phyloP scores from a whole-genome alignment of 352 stramenopile species.

The Globisporangium lucens region DNA sequence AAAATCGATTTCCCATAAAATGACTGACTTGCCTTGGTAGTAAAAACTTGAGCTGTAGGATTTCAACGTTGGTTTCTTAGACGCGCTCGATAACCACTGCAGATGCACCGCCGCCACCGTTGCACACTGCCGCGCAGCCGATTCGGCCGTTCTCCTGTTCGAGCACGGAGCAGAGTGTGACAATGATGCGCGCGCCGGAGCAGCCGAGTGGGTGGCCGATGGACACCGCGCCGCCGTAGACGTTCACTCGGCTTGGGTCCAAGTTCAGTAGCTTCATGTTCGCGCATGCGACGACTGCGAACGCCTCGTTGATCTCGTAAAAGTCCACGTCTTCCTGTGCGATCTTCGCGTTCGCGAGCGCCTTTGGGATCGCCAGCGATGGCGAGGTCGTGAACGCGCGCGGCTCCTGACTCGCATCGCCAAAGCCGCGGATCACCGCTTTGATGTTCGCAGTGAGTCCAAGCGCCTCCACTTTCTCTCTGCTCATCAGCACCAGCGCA shows the following conservation, averaged over 20 bases:
- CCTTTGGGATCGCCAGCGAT: slow-evolving; percentile 89
- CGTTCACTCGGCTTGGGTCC: slow-evolving; percentile 89
- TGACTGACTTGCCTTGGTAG: neutral
- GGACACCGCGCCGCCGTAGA: slow-evolving; percentile 86
- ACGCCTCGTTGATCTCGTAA: slow-evolving; percentile 98
- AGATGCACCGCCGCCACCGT: slow-evolving; percentile 94
- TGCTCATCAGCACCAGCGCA: slow-evolving; percentile 92
- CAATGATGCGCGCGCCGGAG: slow-evolving; percentile 87
- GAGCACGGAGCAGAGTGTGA: slow-evolving; percentile 91
- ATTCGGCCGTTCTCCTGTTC: slow-evolving; percentile 88
- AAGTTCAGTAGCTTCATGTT: slow-evolving; percentile 92
- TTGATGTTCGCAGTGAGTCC: slow-evolving; percentile 55
- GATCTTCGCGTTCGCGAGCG: slow-evolving; percentile 73
- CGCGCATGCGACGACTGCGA: slow-evolving; percentile 92
- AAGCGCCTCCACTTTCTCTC: slow-evolving; percentile 58
- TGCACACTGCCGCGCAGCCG: slow-evolving; percentile 95
- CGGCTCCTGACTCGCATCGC: slow-evolving; percentile 75
- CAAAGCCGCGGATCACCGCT: slow-evolving; percentile 67
- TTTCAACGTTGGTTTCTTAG: slow-evolving; percentile 4
- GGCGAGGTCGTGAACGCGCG: slow-evolving; percentile 93
- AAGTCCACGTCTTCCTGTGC: slow-evolving; percentile 89
- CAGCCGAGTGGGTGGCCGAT: slow-evolving; percentile 69
- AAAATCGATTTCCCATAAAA: neutral
- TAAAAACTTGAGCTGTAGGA: neutral
- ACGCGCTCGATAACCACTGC: slow-evolving; percentile 92